Percentiles rank a stretch among this genome's conserved stretches.
phyloP scores from a whole-genome alignment of 108 stramenopile genomes.

The Pseudonitzschia pungens region DNA sequence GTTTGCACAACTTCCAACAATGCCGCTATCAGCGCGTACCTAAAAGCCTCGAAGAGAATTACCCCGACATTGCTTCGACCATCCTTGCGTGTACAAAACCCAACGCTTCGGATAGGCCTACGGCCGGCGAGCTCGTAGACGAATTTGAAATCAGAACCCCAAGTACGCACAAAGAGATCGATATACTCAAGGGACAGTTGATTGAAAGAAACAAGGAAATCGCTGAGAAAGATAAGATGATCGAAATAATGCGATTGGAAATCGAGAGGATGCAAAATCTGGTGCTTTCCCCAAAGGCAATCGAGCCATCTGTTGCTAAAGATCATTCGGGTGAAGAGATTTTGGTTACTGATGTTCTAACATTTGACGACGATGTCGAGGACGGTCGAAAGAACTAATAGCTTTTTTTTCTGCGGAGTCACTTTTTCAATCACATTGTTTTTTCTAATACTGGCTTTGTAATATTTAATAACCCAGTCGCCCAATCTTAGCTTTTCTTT shows the following conservation, averaged over 20 bases:
- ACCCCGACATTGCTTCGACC: slow-evolving; percentile 54
- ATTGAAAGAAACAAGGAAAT: slow-evolving; percentile 24
- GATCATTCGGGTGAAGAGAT: neutral
- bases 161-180: neutral
- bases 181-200: slow-evolving; percentile 17
- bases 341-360: neutral
- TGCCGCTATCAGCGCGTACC: slow-evolving; percentile 62
- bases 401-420: too few relatives aligned
- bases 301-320: neutral
- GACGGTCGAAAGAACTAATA: neutral
- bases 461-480: too few relatives aligned
- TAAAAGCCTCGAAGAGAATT: slow-evolving; percentile 40
- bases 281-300: neutral
- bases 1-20: slow-evolving; percentile 69
- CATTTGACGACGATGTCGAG: neutral
- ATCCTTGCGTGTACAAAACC: slow-evolving; percentile 66
- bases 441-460: too few relatives aligned
- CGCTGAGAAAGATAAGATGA: slow-evolving; percentile 39
- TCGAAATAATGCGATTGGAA: slow-evolving; percentile 31
- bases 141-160: neutral
- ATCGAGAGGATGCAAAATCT: slow-evolving; percentile 29
- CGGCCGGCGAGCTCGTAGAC: slow-evolving; percentile 36
- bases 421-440: too few relatives aligned
- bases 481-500: neutral
- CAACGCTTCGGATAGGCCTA: slow-evolving; percentile 54